phyloP scores from a whole-genome alignment of 164 flowering plant genomes.

The Dillenia suffruticosa region DNA sequence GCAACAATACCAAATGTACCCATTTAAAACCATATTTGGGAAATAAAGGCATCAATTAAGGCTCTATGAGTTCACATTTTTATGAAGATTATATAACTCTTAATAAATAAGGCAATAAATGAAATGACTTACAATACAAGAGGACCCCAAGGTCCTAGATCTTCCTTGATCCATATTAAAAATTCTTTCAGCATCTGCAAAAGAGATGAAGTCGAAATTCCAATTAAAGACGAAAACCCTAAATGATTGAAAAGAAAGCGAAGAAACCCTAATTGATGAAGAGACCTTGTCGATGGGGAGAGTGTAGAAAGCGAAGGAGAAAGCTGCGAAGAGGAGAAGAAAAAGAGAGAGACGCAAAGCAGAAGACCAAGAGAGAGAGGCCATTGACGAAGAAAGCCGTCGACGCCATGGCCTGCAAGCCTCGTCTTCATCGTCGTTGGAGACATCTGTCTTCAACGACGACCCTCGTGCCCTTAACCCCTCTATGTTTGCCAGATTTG shows the following conservation, averaged over 20 bases:
- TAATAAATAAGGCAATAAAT: too few relatives aligned
- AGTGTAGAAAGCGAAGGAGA: conserved; percentile 46
- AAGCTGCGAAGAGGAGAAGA: conserved; percentile 45
- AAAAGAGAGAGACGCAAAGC: conserved; percentile 42
- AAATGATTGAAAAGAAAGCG: background rate
- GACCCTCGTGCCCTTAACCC: conserved; percentile 55
- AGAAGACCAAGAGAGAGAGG: conserved; percentile 42
- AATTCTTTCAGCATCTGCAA: conserved; percentile 78
- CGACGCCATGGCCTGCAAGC: conserved; percentile 23
- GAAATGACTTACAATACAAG: conserved; percentile 67
- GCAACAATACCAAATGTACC: too few relatives aligned
- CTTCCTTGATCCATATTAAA: conserved; percentile 62
- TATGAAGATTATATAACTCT: too few relatives aligned
- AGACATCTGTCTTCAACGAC: conserved; percentile 42
- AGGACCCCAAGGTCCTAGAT: conserved; percentile 94
- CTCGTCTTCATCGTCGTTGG: conserved; percentile 41
- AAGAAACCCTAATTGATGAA: background rate
- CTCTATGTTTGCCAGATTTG: conserved; percentile 65
- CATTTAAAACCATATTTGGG: too few relatives aligned
- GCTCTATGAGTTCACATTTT: too few relatives aligned
- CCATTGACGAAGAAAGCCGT: conserved; percentile 39
- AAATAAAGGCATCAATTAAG: too few relatives aligned
- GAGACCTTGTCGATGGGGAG: conserved; percentile 71
- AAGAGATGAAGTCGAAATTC: background rate
- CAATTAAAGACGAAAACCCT: background rate